A percentile compares a stretch with the other conserved stretches of the same genome.
phyloP scores from a whole-genome alignment of 805 yeast species.

The Candida michaelii region DNA sequence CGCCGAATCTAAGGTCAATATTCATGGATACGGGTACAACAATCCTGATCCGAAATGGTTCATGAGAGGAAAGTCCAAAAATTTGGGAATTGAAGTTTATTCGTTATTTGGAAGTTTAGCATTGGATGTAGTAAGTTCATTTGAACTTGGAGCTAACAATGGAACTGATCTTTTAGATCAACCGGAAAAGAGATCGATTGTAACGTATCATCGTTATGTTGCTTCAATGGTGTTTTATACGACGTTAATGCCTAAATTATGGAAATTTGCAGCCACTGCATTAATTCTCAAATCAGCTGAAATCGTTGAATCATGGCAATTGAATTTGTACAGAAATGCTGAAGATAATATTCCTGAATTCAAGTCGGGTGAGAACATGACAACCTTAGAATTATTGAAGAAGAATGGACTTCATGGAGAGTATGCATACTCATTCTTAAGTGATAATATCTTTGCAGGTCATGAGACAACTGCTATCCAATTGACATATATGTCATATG shows the following conservation, averaged over 20 bases:
- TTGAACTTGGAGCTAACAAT: slow-evolving; percentile 54
- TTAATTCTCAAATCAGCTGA: slow-evolving; percentile 37
- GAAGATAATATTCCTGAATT: slow-evolving; percentile 29
- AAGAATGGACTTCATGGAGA: slow-evolving; percentile 30
- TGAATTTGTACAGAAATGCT: slow-evolving; percentile 32
- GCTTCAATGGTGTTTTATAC: slow-evolving; percentile 68
- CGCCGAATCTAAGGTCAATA: slow-evolving; percentile 30
- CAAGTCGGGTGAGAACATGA: slow-evolving; percentile 19
- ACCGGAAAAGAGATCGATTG: slow-evolving; percentile 37
- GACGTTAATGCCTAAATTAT: slow-evolving; percentile 55
- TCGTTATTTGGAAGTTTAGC: slow-evolving; percentile 69
- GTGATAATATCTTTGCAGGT: slow-evolving; percentile 74
- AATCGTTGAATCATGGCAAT: slow-evolving; percentile 48
- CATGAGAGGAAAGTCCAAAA: slow-evolving; percentile 15
- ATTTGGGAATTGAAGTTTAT: slow-evolving; percentile 54
- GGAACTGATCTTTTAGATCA: slow-evolving; percentile 46
- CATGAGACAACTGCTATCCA: slow-evolving; percentile 73
- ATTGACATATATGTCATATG: slow-evolving; percentile 58
- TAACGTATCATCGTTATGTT: slow-evolving; percentile 46
- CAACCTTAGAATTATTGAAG: slow-evolving; percentile 36
- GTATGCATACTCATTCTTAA: slow-evolving; percentile 38
- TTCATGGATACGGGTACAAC: slow-evolving; percentile 34
- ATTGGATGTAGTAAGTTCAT: slow-evolving; percentile 64
- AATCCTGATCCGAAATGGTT: slow-evolving; percentile 30
- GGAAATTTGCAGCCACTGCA: slow-evolving; percentile 48